These are phyloP conservation scores for Solanum pinnatisectum DNA, from an alignment of 257 asterid genomes.

Conservation along the genomic window DNA sequence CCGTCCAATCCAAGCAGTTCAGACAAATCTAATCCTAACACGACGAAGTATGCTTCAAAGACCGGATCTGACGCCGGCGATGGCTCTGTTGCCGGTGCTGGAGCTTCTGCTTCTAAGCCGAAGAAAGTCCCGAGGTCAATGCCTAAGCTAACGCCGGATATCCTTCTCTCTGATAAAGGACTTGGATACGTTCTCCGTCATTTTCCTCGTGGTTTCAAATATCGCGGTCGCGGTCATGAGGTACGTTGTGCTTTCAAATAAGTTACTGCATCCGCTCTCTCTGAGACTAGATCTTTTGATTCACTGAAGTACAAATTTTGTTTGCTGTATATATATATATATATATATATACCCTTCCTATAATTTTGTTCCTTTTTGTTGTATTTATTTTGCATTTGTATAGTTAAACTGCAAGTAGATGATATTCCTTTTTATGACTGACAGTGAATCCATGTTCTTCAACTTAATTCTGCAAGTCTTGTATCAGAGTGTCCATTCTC, in stretches of 20 bases:
- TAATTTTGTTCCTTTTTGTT: background rate
- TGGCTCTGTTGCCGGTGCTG: slow-evolving; percentile 3
- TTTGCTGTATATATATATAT: background rate
- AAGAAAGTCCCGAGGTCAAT: slow-evolving; percentile 39
- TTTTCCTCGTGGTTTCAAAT: slow-evolving; percentile 73
- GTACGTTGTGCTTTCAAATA: slow-evolving; percentile 14
- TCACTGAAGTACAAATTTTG: background rate
- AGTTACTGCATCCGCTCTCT: background rate
- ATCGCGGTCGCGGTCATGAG: slow-evolving; percentile 89
- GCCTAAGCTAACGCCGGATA: slow-evolving; percentile 84
- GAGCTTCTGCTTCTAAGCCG: slow-evolving; percentile 31
- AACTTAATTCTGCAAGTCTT: background rate
- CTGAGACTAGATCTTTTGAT: background rate
- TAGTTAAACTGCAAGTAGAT: background rate
- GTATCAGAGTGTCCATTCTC: background rate
- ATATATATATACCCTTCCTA: background rate
- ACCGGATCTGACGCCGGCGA: background rate
- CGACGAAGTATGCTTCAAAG: background rate
- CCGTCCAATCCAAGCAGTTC: slow-evolving; percentile 37
- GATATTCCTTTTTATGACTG: background rate
- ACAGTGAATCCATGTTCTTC: background rate
- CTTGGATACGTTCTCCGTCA: slow-evolving; percentile 77
- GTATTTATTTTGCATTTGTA: background rate
- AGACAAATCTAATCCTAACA: background rate
- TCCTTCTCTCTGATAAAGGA: slow-evolving; percentile 75